Base-by-base conservation (phyloP, 495 filamentous ascomycete genomes). In the Talaromyces ruber region DNA sequence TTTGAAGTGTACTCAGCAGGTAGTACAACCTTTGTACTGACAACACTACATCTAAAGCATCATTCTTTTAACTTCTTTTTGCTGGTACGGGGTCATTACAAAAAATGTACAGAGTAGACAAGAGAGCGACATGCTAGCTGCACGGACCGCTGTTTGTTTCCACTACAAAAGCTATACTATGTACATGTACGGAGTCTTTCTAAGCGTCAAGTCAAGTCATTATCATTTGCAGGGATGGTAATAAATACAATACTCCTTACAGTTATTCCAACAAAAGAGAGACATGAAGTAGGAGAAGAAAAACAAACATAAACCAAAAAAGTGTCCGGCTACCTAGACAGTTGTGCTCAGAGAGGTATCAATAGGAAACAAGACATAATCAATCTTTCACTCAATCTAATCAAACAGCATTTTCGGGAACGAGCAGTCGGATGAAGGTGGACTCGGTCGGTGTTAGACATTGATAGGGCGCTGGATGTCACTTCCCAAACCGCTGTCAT, bases 401-500 rank as follows among this genome's bases (percentile, higher is more conserved):
- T 24, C 28, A 22, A 57, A 16, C 55, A 22, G 14, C 29, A 29
- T 58, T 32, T 34, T 21, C 30, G 18, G 43, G 39, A 18, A 22
- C n/a, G 18, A 22, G 43, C 16, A 22, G 6, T 22, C n/a, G 1
- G 34, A n/a, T 18, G 5, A 1, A 21, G 7, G n/a, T 6, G 18
- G 5, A 7, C 4, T 22, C 22, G 18, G 22, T 21, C 26, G 29
- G 2, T 12, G 14, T 14, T 28, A 51, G 25, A 47, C 58, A 12
- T 43, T 59, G 58, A 59, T 25, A n/a, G 58, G 34, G 28, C 39
- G 24, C 11, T 57, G 61, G 26, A 63, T 58, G 7, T 63, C 61
- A 30, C 52, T 58, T 26, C 61, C 61, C 30, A 63, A 58, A 3
- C 61, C 61, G 9, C 61, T 63, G 25, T 63, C 61, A 18, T 25